phyloP scores from a whole-genome alignment of 768 basidiomycete genomes.

The Termitomyces titanicus region DNA sequence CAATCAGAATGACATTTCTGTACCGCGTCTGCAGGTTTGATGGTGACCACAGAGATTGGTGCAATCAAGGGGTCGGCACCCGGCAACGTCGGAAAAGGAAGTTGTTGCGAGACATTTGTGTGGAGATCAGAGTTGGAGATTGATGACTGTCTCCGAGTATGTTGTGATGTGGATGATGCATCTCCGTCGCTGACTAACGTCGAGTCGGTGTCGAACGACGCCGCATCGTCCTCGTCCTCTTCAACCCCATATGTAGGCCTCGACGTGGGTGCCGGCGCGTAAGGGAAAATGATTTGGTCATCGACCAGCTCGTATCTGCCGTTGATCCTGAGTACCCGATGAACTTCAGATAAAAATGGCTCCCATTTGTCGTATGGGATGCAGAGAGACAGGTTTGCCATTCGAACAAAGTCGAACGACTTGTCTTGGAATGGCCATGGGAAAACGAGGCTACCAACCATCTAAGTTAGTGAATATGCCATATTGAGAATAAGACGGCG shows the following conservation, averaged over 20 bases:
- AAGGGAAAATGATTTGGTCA: constrained; percentile 67
- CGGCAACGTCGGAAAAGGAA: neutral
- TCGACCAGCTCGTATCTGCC: constrained; percentile 75
- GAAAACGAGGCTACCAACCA: constrained; percentile 42
- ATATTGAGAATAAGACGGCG: neutral
- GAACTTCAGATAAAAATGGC: constrained; percentile 52
- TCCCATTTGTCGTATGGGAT: constrained; percentile 63
- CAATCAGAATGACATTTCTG: constrained; percentile 28
- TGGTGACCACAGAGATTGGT: constrained; percentile 7
- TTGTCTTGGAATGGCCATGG: constrained; percentile 58
- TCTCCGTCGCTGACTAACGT: constrained; percentile 19
- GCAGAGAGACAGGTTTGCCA: constrained; percentile 63
- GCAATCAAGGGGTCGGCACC: constrained; percentile 2
- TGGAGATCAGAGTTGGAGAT: neutral
- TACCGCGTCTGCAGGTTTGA: constrained; percentile 2
- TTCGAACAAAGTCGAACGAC: constrained; percentile 68
- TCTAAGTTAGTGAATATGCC: neutral
- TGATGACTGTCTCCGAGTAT: constrained; percentile 12
- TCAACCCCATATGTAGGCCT: constrained; percentile 6
- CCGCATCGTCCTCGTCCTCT: constrained; percentile 27
- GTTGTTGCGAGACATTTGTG: neutral
- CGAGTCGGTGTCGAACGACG: constrained; percentile 19
- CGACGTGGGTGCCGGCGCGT: constrained; percentile 26
- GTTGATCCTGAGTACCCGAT: constrained; percentile 54
- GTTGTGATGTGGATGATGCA: constrained; percentile 3